Percentiles rank a stretch among this genome's conserved stretches.
These are phyloP conservation scores for Scolecobasidium constrictum DNA, from an alignment of 2,329 filamentous ascomycete genomes.

Conservation along the genomic window DNA sequence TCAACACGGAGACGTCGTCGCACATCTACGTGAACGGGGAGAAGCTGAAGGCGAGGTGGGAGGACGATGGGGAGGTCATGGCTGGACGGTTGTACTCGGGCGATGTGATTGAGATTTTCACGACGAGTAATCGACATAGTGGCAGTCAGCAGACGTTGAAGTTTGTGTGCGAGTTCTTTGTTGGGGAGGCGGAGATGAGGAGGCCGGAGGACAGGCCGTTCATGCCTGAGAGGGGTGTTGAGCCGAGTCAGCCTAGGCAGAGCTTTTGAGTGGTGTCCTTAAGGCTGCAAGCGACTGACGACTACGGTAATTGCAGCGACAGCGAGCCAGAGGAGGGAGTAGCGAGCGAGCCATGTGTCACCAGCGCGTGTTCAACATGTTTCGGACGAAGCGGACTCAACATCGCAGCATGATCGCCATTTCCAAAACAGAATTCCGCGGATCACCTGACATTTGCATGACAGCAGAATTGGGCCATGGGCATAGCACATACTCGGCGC, in stretches of 20 bases:
- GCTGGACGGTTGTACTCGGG: conserved; percentile 64
- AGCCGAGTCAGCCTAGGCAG: not conserved
- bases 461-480: too few relatives aligned
- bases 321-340: too few relatives aligned
- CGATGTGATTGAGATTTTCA: conserved; percentile 57
- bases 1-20: conserved; percentile 67
- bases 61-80: conserved; percentile 38
- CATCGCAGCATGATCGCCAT: too few relatives aligned
- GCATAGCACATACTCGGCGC: too few relatives aligned
- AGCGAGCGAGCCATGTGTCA: too few relatives aligned
- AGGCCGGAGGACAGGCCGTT: conserved; percentile 10
- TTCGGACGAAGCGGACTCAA: too few relatives aligned
- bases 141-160: conserved; percentile 22
- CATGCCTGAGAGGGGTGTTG: not conserved
- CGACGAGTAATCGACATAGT: not conserved
- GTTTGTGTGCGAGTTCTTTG: conserved; percentile 33
- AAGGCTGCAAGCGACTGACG: too few relatives aligned
- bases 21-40: conserved; percentile 70
- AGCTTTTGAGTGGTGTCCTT: not conserved
- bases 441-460: too few relatives aligned
- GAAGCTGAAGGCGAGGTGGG: conserved; percentile 45
- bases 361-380: too few relatives aligned
- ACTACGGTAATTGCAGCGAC: too few relatives aligned
- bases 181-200: conserved; percentile 22
- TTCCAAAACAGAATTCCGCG: too few relatives aligned